Evolutionary conservation across 1,284 basidiomycete species (phyloP).

Genomic region (Takashimella tepidaria): DNA sequence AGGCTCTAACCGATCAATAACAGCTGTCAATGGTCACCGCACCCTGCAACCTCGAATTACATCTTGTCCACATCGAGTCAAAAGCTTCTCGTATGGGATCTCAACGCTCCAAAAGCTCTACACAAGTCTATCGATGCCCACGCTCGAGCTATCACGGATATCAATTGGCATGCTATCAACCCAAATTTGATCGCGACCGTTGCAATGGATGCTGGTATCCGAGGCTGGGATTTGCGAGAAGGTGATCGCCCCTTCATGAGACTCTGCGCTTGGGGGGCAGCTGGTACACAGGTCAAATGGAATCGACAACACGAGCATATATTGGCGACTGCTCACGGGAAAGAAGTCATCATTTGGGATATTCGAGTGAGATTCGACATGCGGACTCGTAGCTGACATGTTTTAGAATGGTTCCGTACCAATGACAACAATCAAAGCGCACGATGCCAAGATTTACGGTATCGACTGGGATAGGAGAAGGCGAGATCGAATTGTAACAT

Average conservation of each 20-base stretch:
- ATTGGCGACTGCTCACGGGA: slow-evolving; percentile 79
- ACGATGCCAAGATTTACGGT: slow-evolving; percentile 84
- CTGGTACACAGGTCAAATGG: slow-evolving; percentile 86
- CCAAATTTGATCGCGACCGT: slow-evolving; percentile 57
- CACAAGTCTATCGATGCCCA: slow-evolving; percentile 80
- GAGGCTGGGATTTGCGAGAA: slow-evolving; percentile 70
- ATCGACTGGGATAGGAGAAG: slow-evolving; percentile 84
- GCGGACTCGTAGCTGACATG: not conserved
- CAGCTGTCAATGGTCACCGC: slow-evolving; percentile 88
- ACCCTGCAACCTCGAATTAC: slow-evolving; percentile 73
- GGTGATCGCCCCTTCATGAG: slow-evolving; percentile 44
- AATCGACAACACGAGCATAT: slow-evolving; percentile 78
- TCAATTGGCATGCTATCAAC: slow-evolving; percentile 88
- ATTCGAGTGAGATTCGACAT: slow-evolving; percentile 22
- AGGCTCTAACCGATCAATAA: slow-evolving; percentile 5
- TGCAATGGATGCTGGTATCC: slow-evolving; percentile 50
- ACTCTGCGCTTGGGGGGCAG: slow-evolving; percentile 47
- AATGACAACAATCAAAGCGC: slow-evolving; percentile 67
- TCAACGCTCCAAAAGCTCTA: slow-evolving; percentile 59
- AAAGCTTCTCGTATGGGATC: slow-evolving; percentile 95
- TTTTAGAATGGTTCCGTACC: slow-evolving; percentile 81
- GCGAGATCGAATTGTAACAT: slow-evolving; percentile 77
- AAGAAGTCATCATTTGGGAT: slow-evolving; percentile 52
- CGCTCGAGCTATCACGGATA: slow-evolving; percentile 88
- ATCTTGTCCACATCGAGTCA: slow-evolving; percentile 94